Evolutionary conservation across 345 rosid species (phyloP), one percentile per base, ranked within the genome.

Genomic region (Tarenaya hassleriana): DNA sequence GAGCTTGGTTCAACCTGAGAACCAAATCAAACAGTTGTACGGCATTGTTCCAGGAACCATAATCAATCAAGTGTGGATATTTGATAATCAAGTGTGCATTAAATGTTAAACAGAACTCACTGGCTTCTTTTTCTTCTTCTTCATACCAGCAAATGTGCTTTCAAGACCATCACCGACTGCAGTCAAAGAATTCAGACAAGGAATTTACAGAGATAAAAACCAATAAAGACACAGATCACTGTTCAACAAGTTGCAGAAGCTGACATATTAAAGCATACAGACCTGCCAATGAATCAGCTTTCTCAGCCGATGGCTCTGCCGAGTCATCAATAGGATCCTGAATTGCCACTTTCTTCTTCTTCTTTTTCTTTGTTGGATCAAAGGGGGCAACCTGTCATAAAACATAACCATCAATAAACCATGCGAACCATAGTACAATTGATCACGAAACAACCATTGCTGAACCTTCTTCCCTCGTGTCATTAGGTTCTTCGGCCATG

Each of bases 111-210:
- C 0, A 39, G 37, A 37, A 76, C 94, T 79, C 54, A 88, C 98
- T 0, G 75, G 88, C 61, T 88, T 91, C 84, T 88, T 92, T 69
- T 92, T 92, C 83, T 91, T 91, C 78, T 91, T 91, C 69, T 91
- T 91, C 75, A 84, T 35, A 44, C 96, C 92, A 75, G 76, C 32
- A 58, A 91, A 91, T 67, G 76, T 51, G 55, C 75, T 79, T 61
- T 85, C 95, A 52, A 77, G 66, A n/a, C 91, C 94, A 58, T 92
- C 97, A 34, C 77, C 69, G 33, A 69, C 98, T 92, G 78, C 53
- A 71, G 40, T 14, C 21, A 37, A 41, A 69, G 33, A 8, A 56
- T 45, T 51, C n/a, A 56, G 55, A 17, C 31, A 15, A 35, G 31
- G 1, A 11, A 17, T 24, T 24, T 24, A 24, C 3, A 5, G 29